Conservation (phyloP, 169 alveolate species). For the Perkinsus marinus region DNA sequence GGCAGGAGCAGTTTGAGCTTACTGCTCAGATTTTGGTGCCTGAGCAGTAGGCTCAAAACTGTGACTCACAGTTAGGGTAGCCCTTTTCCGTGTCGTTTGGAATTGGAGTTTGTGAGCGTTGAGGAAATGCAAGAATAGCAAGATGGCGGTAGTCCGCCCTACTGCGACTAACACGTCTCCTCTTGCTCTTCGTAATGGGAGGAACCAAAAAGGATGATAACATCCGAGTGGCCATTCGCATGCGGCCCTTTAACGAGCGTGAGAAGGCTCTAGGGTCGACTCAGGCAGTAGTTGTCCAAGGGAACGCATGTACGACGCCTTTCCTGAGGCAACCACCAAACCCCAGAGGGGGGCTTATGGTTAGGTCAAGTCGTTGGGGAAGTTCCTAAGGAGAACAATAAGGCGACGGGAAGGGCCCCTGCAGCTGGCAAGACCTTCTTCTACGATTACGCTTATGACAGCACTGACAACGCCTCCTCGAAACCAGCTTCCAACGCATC, state of each 20-base stretch:
- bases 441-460: not conserved
- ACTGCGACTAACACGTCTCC: not conserved
- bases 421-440: not conserved
- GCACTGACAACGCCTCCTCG: not conserved
- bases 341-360: not conserved
- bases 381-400: not conserved
- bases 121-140: not conserved
- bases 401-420: not conserved
- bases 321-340: not conserved
- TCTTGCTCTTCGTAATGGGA: not conserved
- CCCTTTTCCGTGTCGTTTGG: too few species aligned
- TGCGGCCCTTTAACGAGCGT: constrained; percentile 17
- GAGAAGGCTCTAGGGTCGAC: constrained; percentile 1
- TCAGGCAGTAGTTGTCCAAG: not conserved
- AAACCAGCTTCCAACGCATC: not conserved
- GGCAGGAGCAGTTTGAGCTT: too few species aligned
- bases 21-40: too few species aligned
- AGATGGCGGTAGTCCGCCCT: not conserved
- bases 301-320: not conserved
- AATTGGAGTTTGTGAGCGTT: too few species aligned
- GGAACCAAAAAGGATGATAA: constrained; percentile 8
- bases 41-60: too few species aligned
- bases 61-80: too few species aligned
- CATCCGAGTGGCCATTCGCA: constrained; percentile 25
- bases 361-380: not conserved